phyloP scores from a whole-genome alignment of 2,329 filamentous ascomycete species.

The Penicillium sp. region DNA sequence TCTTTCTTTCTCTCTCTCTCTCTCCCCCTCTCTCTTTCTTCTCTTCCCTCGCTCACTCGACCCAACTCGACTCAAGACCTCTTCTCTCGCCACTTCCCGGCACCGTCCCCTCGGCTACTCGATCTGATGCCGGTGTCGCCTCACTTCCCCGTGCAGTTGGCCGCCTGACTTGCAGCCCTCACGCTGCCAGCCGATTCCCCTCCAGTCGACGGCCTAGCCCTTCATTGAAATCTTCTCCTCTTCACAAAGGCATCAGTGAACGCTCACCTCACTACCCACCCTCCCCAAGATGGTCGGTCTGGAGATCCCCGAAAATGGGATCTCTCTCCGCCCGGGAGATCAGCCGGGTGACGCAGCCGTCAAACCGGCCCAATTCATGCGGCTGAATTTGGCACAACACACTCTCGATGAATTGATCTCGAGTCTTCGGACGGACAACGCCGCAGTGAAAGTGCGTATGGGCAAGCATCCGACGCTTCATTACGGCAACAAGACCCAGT shows the following conservation, averaged over 20 bases:
- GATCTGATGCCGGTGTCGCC: slow-evolving; percentile 29
- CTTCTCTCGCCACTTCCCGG: slow-evolving; percentile 8
- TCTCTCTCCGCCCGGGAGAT: slow-evolving; percentile 35
- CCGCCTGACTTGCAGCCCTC: slow-evolving; percentile 35
- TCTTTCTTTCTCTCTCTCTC: slow-evolving; percentile 4
- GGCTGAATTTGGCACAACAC: slow-evolving; percentile 40
- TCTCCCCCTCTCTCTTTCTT: slow-evolving; percentile 7
- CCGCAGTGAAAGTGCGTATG: slow-evolving; percentile 42
- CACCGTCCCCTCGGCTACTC: slow-evolving; percentile 6
- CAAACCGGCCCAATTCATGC: slow-evolving; percentile 42
- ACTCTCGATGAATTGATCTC: slow-evolving; percentile 44
- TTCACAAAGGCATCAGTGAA: slow-evolving; percentile 9
- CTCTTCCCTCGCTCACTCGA: slow-evolving; percentile 10
- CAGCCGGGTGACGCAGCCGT: slow-evolving; percentile 25
- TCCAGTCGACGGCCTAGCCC: background rate
- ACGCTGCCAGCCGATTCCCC: slow-evolving; percentile 31
- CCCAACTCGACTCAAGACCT: slow-evolving; percentile 16
- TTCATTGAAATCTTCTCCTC: background rate
- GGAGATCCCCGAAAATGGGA: slow-evolving; percentile 34
- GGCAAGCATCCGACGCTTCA: slow-evolving; percentile 51
- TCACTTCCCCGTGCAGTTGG: slow-evolving; percentile 29
- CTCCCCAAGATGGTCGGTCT: slow-evolving; percentile 25
- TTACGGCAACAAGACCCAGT: slow-evolving; percentile 52
- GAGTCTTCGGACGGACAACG: slow-evolving; percentile 34
- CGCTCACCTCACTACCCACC: background rate